These are phyloP conservation scores for Aegilops speltoides DNA, from an alignment of 176 grass and related monocot species.

Conservation along the genomic window DNA sequence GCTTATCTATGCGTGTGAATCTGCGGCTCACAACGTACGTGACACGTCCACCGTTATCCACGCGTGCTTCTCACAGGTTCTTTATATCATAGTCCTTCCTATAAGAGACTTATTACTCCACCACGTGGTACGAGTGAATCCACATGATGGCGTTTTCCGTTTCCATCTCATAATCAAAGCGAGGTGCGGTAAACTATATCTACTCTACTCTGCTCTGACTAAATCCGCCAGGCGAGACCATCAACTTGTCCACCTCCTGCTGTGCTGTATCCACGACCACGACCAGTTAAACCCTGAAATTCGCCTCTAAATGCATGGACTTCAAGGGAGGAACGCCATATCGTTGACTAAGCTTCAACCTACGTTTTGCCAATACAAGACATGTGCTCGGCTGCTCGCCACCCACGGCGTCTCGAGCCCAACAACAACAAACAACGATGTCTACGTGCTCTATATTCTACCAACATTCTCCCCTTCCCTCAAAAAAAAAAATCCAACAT, in stretches of 20 bases:
- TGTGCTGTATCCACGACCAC: neutral
- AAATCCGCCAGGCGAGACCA: neutral
- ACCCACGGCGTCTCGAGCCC: slow-evolving; percentile 13
- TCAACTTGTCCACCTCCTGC: neutral
- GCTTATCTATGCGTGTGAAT: neutral
- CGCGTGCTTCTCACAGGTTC: neutral
- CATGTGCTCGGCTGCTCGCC: neutral
- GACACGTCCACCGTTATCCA: neutral
- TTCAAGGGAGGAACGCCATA: too few species aligned
- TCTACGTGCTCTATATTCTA: neutral
- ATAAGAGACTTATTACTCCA: too few species aligned
- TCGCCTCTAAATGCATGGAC: neutral
- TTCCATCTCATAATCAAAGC: slow-evolving; percentile 2
- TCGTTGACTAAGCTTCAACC: neutral
- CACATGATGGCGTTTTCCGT: neutral
- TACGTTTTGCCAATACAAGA: neutral
- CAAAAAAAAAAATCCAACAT: neutral
- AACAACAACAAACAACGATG: neutral
- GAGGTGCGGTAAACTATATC: neutral
- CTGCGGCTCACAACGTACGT: neutral
- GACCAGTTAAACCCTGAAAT: neutral
- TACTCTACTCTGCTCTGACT: too few species aligned
- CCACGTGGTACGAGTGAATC: too few species aligned
- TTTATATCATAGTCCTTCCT: too few species aligned
- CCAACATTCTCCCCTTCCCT: neutral